phyloP scores from a whole-genome alignment of 495 filamentous ascomycete genomes.

The Aspergillus nidulans region DNA sequence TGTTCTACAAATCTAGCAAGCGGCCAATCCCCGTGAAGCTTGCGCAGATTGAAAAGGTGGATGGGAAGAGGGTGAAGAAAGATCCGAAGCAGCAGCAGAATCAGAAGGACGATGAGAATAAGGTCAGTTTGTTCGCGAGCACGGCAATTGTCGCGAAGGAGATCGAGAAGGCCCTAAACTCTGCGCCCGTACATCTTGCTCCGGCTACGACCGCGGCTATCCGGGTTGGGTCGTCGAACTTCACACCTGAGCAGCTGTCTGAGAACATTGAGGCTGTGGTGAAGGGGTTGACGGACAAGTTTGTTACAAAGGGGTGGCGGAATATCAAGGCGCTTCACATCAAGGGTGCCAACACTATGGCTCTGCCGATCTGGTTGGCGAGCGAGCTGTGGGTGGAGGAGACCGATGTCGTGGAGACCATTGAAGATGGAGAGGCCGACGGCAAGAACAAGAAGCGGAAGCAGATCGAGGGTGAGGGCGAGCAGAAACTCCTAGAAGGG shows the following conservation, averaged over 20 bases:
- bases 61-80: conserved; percentile 61
- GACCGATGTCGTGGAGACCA: conserved; percentile 65
- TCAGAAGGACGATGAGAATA: conserved; percentile 27
- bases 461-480: conserved; percentile 48
- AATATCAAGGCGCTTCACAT: conserved; percentile 79
- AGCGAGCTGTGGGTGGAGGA: conserved; percentile 86
- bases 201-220: conserved; percentile 62
- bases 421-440: conserved; percentile 40
- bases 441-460: conserved; percentile 65
- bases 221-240: conserved; percentile 66
- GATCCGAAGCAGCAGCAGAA: conserved; percentile 41
- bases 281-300: conserved; percentile 64
- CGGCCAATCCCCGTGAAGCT: conserved; percentile 82
- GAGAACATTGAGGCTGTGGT: conserved; percentile 76
- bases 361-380: conserved; percentile 87
- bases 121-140: conserved; percentile 34
- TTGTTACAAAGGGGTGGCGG: conserved; percentile 77
- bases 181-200: conserved; percentile 69
- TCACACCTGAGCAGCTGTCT: conserved; percentile 66
- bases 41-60: conserved; percentile 56
- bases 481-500: conserved; percentile 54
- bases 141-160: conserved; percentile 60
- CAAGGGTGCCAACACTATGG: conserved; percentile 80
- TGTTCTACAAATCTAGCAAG: conserved; percentile 81
- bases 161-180: conserved; percentile 64